Conservation (phyloP, 768 basidiomycete genomes). For the Russula brevipes region DNA sequence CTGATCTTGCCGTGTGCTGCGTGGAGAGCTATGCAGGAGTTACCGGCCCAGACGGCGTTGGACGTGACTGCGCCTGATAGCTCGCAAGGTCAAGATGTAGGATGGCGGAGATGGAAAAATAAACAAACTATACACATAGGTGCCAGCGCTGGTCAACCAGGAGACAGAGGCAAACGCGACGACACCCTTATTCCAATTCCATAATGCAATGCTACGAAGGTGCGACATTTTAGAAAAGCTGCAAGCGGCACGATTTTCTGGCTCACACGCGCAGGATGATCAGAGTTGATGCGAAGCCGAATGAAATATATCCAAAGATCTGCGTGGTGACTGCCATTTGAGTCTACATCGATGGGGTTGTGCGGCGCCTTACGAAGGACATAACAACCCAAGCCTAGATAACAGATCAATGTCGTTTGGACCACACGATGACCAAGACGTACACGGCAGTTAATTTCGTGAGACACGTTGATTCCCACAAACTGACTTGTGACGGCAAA, state of each 20-base stretch:
- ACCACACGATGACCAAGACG: not conserved
- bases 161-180: not conserved
- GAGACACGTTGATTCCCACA: not conserved
- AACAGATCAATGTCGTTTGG: not conserved
- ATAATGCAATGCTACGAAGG: conserved; percentile 3
- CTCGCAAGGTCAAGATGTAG: not conserved
- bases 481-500: not conserved
- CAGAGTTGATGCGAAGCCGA: conserved; percentile 15
- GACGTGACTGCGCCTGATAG: not conserved
- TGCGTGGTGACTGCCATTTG: not conserved
- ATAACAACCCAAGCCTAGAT: conserved; percentile 9
- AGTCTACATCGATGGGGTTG: not conserved
- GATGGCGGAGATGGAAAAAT: not conserved
- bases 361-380: conserved; percentile 7
- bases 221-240: not conserved
- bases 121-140: not conserved
- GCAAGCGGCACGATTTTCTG: not conserved
- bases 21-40: not conserved
- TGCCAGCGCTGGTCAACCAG: not conserved
- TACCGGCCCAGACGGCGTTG: not conserved
- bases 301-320: conserved; percentile 12
- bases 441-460: conserved; percentile 12
- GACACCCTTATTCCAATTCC: conserved; percentile 6
- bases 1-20: not conserved
- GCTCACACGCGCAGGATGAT: conserved; percentile 19